Base-by-base conservation (phyloP, 169 alveolate species). In the Theileria sp. region DNA sequence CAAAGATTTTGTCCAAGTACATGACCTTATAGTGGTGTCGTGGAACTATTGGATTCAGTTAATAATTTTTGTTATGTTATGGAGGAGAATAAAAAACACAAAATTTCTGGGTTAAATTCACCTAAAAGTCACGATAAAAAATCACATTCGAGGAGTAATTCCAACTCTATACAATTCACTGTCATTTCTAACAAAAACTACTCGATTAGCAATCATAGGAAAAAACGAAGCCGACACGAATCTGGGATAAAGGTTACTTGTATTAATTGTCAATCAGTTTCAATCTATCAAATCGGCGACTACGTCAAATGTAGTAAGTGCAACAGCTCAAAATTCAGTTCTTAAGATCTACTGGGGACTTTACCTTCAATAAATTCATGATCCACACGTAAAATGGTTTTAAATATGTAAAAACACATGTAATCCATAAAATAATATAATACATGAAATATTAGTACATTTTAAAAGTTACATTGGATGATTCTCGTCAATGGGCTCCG, bases 401-500 rank as follows among this genome's bases (percentile, higher is more conserved):
- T 3, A 28, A 56, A 60, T 21, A 21, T 12, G 30, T 67, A 67
- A 36, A 36, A 26, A 5, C 32, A 61, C 69, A 67, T n/a, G 74
- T n/a, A 67, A 67, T 26, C 60, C 19, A 17, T 64, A 26, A 10
- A 62, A 21, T 30, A 64, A 12, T 64, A 3, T 10, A 64, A 25
- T 38, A 64, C 38, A 26, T 28, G 38, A 28, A 30, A 15, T 26
- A 38, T 64, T n/a, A 64, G 23, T 64, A 28, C 72, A 64, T 21
- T 28, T 26, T 30, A 64, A 21, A 21, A 64, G 50, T 64, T 64
- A 64, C 72, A 64, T 26, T 21, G 72, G 50, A 21, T 44, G 77
- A 13, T 7, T 21, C n/a, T 85, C 87, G 38, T 68, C 81, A 21
- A 50, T 34, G 15, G 87, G 79, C 72, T 90, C 92, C 9, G 90